A percentile compares a stretch with the other conserved stretches of the same genome.
Conservation (phyloP, 2,329 filamentous ascomycete species). For the Microcyclospora pomicola region DNA sequence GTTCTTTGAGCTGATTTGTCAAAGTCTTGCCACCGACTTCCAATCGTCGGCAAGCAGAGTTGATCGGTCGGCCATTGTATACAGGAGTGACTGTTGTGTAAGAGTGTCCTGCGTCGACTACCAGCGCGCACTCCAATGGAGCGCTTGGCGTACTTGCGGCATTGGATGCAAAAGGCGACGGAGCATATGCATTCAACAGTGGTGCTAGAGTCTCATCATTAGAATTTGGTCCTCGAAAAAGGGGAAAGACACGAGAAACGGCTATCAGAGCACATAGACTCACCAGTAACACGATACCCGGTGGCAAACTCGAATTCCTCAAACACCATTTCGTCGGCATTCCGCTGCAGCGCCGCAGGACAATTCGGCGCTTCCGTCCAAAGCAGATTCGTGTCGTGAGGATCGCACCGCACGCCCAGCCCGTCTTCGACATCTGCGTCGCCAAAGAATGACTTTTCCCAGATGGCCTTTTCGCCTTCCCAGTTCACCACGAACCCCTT, state of each 20-base stretch:
- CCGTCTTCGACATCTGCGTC: constrained; percentile 12
- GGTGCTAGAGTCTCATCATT: constrained; percentile 5
- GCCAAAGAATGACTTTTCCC: constrained; percentile 78
- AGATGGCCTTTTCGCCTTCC: constrained; percentile 91
- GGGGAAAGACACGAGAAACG: constrained; percentile 27
- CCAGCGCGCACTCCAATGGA: constrained; percentile 68
- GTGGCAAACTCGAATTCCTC: constrained; percentile 90
- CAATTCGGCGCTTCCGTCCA: constrained; percentile 78
- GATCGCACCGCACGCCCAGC: constrained; percentile 44
- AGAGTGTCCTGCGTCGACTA: constrained; percentile 86
- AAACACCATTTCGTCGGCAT: constrained; percentile 93
- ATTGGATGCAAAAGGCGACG: constrained; percentile 23
- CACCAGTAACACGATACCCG: constrained; percentile 48
- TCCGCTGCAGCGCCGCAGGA: constrained; percentile 65
- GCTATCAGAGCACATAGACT: constrained; percentile 61
- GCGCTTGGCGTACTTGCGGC: constrained; percentile 15
- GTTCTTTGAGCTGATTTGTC: constrained; percentile 81
- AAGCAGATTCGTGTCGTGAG: constrained; percentile 67
- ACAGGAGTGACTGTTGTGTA: constrained; percentile 84
- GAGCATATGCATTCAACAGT: constrained; percentile 17
- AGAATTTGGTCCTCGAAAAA: constrained; percentile 1
- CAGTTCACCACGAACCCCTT: constrained; percentile 93
- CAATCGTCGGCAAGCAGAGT: constrained; percentile 67
- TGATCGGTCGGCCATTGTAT: constrained; percentile 65
- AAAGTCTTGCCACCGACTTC: constrained; percentile 87